Evolutionary conservation across 164 flowering plant genomes (phyloP).

Genomic region (Vitis labrusca): DNA sequence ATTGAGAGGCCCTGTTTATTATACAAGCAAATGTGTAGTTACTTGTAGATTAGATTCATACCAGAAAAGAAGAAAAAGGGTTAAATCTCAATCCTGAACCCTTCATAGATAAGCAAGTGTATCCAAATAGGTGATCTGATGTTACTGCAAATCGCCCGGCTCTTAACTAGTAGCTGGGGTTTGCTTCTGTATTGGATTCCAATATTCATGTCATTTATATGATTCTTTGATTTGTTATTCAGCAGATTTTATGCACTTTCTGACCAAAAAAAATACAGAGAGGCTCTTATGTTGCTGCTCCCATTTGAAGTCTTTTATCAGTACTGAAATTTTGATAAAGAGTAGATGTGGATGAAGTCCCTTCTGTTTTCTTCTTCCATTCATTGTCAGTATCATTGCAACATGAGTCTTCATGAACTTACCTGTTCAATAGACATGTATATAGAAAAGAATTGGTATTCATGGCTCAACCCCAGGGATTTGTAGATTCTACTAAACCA

Average conservation of each 20-base stretch:
- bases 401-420: too few species aligned
- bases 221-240: slow-evolving; percentile 38
- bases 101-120: slow-evolving; percentile 1
- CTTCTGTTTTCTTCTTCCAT: too few species aligned
- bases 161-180: not conserved
- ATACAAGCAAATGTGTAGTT: slow-evolving; percentile 7
- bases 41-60: not conserved
- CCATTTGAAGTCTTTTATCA: too few species aligned
- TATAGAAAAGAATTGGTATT: too few species aligned
- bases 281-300: not conserved
- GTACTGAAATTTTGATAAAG: too few species aligned
- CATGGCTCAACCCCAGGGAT: too few species aligned
- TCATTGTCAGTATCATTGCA: too few species aligned
- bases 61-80: not conserved
- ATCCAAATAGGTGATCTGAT: not conserved
- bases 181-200: slow-evolving; percentile 3
- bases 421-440: too few species aligned
- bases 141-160: not conserved
- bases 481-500: too few species aligned
- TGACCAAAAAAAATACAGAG: not conserved
- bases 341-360: too few species aligned
- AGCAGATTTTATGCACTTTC: not conserved
- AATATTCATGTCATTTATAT: slow-evolving; percentile 18
- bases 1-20: not conserved
- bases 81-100: not conserved